A percentile compares a stretch with the other conserved stretches of the same genome.
Evolutionary conservation across 441 rosid species (phyloP).

Genomic region (Daphne laureola): DNA sequence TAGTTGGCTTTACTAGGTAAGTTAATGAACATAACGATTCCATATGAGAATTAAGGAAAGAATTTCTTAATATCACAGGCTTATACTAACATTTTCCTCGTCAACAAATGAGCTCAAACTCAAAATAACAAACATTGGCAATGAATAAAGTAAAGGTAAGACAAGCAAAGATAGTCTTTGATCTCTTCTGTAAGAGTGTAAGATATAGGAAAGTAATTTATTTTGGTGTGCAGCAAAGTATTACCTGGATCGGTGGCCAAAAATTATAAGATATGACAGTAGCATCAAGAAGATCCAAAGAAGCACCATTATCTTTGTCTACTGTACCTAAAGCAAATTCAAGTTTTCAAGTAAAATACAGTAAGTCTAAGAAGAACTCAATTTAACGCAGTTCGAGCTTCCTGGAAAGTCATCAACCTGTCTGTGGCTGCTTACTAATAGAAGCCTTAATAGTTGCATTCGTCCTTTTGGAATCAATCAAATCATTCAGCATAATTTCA

Average conservation of each 20-base stretch:
- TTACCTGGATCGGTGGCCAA: constrained; percentile 98
- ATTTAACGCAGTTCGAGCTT: constrained; percentile 1
- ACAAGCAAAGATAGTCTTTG: background rate
- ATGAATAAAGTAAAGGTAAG: constrained; percentile 9
- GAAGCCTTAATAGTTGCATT: constrained; percentile 76
- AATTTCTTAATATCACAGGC: no score
- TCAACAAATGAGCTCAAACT: background rate
- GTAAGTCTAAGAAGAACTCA: background rate
- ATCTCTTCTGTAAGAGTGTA: no score
- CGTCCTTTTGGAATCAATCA: constrained; percentile 94
- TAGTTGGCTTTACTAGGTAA: no score
- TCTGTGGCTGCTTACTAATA: constrained; percentile 37
- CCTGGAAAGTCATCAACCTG: constrained; percentile 30
- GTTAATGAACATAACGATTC: no score
- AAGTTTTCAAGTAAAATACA: constrained; percentile 12
- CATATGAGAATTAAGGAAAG: no score
- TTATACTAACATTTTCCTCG: no score
- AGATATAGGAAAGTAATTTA: no score
- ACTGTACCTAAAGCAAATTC: constrained; percentile 33
- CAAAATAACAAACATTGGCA: background rate
- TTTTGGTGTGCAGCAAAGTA: background rate
- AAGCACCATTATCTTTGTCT: constrained; percentile 34
- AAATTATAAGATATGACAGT: constrained; percentile 88
- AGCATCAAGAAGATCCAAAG: constrained; percentile 62
- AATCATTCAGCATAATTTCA: constrained; percentile 96